These are phyloP conservation scores for Tulasnella sp. DNA, from an alignment of 768 basidiomycete genomes.

Conservation along the genomic window DNA sequence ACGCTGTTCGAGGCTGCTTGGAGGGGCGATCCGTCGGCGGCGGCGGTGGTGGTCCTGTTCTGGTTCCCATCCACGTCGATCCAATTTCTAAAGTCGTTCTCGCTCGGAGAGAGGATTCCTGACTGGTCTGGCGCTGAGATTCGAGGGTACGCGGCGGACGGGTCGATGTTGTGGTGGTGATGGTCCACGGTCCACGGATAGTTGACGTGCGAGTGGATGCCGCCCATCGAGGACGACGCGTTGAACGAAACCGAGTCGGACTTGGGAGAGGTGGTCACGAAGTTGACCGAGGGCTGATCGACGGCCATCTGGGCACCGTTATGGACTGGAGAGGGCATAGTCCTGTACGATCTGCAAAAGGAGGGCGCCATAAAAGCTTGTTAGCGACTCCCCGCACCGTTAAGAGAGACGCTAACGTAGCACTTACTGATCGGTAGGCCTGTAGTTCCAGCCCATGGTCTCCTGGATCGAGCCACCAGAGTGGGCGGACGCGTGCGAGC, in stretches of 20 bases:
- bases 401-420: not conserved
- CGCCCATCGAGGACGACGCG: not conserved
- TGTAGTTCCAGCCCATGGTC: not conserved
- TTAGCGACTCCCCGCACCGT: not conserved
- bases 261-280: not conserved
- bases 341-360: not conserved
- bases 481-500: not conserved
- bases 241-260: not conserved
- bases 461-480: constrained; percentile 15
- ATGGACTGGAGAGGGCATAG: not conserved
- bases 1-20: not conserved
- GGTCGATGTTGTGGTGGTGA: constrained; percentile 2
- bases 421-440: not conserved
- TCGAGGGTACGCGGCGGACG: not conserved
- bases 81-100: constrained; percentile 10
- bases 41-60: not conserved
- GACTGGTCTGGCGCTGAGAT: not conserved
- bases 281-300: not conserved
- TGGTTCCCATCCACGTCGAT: constrained; percentile 1
- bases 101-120: not conserved
- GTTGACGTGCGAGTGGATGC: not conserved
- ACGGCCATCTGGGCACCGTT: not conserved
- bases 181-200: constrained; percentile 9
- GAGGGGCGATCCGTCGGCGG: not conserved
- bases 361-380: not conserved